A percentile compares a stretch with the other conserved stretches of the same genome.
Conservation (phyloP, 805 yeast species). For the Saturnispora sanitii region DNA sequence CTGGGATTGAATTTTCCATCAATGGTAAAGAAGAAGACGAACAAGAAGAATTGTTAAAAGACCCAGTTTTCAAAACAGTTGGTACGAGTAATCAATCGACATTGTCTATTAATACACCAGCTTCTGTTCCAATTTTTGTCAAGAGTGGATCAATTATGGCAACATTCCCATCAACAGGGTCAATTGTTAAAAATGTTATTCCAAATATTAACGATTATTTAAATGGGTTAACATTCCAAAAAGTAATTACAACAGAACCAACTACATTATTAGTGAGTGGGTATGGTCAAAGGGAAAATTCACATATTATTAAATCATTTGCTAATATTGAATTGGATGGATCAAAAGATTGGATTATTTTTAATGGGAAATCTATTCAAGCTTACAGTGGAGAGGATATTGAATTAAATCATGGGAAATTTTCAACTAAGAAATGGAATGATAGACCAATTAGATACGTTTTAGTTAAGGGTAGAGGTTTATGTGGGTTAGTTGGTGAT, state of each 20-base stretch:
- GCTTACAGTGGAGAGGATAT: constrained; percentile 40
- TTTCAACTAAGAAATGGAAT: constrained; percentile 33
- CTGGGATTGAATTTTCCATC: constrained; percentile 1
- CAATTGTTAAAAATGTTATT: constrained; percentile 16
- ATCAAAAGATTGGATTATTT: constrained; percentile 50
- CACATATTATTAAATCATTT: constrained; percentile 29
- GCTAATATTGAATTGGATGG: constrained; percentile 45
- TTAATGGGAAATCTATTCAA: constrained; percentile 38
- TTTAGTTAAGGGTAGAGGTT: constrained; percentile 48
- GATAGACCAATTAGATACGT: constrained; percentile 34
- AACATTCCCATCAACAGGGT: constrained; percentile 25
- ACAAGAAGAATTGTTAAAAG: neutral
- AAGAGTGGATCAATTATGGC: constrained; percentile 42
- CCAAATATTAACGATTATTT: constrained; percentile 19
- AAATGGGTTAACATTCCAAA: constrained; percentile 34
- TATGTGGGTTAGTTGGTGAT: constrained; percentile 41
- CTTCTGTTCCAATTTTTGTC: constrained; percentile 46
- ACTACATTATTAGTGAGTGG: constrained; percentile 36
- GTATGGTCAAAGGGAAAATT: constrained; percentile 16
- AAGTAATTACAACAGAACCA: constrained; percentile 38
- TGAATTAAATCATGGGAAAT: constrained; percentile 7
- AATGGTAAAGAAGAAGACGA: neutral
- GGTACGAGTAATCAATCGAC: constrained; percentile 40
- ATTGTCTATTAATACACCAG: constrained; percentile 42
- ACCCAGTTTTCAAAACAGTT: constrained; percentile 31